Evolutionary conservation across 192 early-diverging fungal species (phyloP).

Genomic region (Mortierella antarctica): DNA sequence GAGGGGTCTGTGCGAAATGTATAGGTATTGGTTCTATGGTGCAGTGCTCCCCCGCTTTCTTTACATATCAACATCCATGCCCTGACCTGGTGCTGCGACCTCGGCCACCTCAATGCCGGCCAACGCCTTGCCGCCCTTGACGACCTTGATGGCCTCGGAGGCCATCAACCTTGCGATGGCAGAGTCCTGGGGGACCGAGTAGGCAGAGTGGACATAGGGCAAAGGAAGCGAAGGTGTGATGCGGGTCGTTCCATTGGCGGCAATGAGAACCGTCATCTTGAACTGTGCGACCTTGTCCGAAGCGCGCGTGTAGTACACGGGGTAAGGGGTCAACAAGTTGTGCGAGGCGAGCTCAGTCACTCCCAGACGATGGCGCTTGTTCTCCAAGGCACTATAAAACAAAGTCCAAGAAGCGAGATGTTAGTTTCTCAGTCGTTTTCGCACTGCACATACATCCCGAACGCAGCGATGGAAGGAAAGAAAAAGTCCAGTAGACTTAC

Average conservation of each 20-base stretch:
- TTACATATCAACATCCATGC: slow-evolving; percentile 54
- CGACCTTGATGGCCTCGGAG: slow-evolving; percentile 35
- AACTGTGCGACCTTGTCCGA: slow-evolving; percentile 73
- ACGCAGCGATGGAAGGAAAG: slow-evolving; percentile 15
- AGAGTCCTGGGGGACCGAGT: slow-evolving; percentile 60
- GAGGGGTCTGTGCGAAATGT: too few species aligned
- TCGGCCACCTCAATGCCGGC: slow-evolving; percentile 32
- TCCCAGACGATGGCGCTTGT: slow-evolving; percentile 68
- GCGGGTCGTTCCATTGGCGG: slow-evolving; percentile 69
- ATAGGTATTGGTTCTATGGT: too few species aligned
- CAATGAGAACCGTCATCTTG: slow-evolving; percentile 75
- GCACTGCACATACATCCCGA: slow-evolving; percentile 5
- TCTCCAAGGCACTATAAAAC: slow-evolving; percentile 43
- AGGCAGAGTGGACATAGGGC: slow-evolving; percentile 83
- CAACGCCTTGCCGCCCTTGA: slow-evolving; percentile 50
- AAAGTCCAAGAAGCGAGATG: not conserved
- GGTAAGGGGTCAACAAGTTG: slow-evolving; percentile 71
- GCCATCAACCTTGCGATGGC: slow-evolving; percentile 53
- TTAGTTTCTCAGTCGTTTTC: not conserved
- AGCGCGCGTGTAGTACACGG: slow-evolving; percentile 67
- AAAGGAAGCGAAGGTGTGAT: slow-evolving; percentile 72
- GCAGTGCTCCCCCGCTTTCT: not conserved
- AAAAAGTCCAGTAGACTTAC: slow-evolving; percentile 51
- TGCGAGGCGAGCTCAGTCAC: slow-evolving; percentile 74
- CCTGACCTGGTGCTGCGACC: slow-evolving; percentile 44